These are phyloP conservation scores for Hypomyces rosellus DNA, from an alignment of 2,329 filamentous ascomycete genomes.

Conservation along the genomic window DNA sequence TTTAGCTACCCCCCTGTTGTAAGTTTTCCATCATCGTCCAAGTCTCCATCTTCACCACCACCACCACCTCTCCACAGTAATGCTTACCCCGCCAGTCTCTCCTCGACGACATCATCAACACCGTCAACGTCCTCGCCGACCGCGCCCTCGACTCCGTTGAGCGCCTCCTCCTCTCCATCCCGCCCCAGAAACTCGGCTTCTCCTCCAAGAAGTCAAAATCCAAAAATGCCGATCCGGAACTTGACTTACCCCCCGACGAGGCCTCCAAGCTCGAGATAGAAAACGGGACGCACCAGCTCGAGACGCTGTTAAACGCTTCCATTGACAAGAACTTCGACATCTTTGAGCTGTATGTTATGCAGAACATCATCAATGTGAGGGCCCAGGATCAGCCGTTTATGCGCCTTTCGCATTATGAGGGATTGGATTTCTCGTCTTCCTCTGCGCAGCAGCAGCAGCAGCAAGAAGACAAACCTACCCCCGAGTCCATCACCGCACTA, in stretches of 20 bases:
- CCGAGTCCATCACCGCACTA: constrained; percentile 64
- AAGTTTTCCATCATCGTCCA: constrained; percentile 31
- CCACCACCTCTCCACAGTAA: constrained; percentile 7
- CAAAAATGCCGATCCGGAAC: constrained; percentile 20
- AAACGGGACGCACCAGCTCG: constrained; percentile 76
- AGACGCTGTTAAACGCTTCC: constrained; percentile 72
- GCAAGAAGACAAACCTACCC: constrained; percentile 40
- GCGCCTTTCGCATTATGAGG: constrained; percentile 78
- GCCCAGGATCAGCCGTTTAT: constrained; percentile 73
- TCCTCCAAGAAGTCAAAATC: constrained; percentile 31
- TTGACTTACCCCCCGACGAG: constrained; percentile 34
- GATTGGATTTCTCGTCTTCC: constrained; percentile 39
- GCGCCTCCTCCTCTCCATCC: constrained; percentile 66
- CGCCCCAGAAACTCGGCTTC: constrained; percentile 78
- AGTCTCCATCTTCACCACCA: constrained; percentile 10
- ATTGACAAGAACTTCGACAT: constrained; percentile 83
- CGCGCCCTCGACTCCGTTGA: constrained; percentile 85
- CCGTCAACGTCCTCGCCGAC: constrained; percentile 88
- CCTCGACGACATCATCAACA: constrained; percentile 97
- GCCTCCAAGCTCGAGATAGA: constrained; percentile 65
- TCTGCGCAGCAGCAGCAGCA: background rate
- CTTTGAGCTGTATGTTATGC: constrained; percentile 82
- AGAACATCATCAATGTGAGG: constrained; percentile 69
- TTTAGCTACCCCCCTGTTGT: constrained; percentile 91
- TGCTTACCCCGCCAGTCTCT: constrained; percentile 56